These are phyloP conservation scores for Flaveria linearis DNA, from an alignment of 129 eudicot genomes.

Conservation along the genomic window DNA sequence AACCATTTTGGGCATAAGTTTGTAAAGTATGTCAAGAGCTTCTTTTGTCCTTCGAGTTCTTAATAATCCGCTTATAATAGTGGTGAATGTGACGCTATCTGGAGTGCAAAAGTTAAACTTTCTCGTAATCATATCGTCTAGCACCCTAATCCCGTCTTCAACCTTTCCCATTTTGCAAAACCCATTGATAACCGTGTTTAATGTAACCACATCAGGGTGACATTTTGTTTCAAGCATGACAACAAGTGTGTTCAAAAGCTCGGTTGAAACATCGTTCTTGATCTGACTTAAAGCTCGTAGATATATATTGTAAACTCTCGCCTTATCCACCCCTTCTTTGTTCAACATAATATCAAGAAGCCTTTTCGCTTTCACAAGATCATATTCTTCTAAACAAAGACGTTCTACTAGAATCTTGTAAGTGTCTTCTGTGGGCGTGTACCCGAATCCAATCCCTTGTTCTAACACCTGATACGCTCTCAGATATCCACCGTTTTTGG, in stretches of 20 bases:
- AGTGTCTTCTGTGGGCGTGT: conserved; percentile 72
- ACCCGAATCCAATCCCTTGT: conserved; percentile 65
- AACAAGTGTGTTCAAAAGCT: conserved; percentile 74
- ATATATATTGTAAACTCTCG: conserved; percentile 76
- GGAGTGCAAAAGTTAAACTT: conserved; percentile 78
- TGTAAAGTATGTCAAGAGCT: conserved; percentile 57
- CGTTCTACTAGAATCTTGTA: conserved; percentile 59
- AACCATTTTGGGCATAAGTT: conserved; percentile 68
- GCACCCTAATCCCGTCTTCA: conserved; percentile 61
- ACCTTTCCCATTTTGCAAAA: conserved; percentile 79
- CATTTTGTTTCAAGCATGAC: conserved; percentile 65
- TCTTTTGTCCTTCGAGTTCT: conserved; percentile 53
- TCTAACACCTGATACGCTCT: conserved; percentile 85
- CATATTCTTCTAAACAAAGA: conserved; percentile 61
- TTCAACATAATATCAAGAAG: conserved; percentile 63
- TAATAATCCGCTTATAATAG: conserved; percentile 63
- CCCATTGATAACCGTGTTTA: conserved; percentile 74
- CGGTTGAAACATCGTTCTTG: conserved; percentile 58
- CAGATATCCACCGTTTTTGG: conserved; percentile 62
- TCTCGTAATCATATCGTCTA: conserved; percentile 69
- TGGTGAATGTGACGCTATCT: conserved; percentile 74
- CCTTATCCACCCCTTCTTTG: conserved; percentile 48
- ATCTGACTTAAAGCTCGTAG: conserved; percentile 60
- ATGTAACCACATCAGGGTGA: conserved; percentile 76
- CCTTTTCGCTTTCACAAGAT: conserved; percentile 60